Evolutionary conservation across 768 basidiomycete genomes (phyloP), one percentile per base, ranked within the genome.

Genomic region (Porphyrellus cyaneotinctus): DNA sequence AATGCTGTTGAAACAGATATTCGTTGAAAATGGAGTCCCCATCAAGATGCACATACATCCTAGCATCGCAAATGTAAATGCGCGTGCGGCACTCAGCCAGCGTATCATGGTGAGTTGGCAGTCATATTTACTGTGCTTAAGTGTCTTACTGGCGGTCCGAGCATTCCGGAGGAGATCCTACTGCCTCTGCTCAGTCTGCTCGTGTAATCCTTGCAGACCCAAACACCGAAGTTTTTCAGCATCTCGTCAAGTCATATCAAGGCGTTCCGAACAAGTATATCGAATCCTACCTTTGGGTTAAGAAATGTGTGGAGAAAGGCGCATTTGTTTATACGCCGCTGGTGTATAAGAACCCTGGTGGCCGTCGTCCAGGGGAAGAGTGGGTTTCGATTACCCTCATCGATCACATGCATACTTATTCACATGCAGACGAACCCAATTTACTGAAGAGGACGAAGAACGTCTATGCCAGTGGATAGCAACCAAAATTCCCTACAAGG

Each of bases 281-380:
- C 43, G 89, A 91, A 58, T 87, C 87, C 11, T 85, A 86, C 62
- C 70, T 87, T 18, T 91, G 89, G 89, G 85, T 91, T 45, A 88
- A 88, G 71, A 87, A 85, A 61, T 91, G 88, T 53, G 81, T 90
- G 45, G 87, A 88, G 60, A 83, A 77, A 54, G 80, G 84, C 2
- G 61, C 76, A 8, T 72, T 88, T 22, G 67, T 78, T 37, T 90
- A 83, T 58, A 90, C 88, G 1, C 88, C 87, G 0, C 70, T 88
- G 32, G 82, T 89, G 2, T 90, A 88, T 69, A 90, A 90, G 68
- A 91, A 91, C 58, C 87, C 87, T 9, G 89, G 89, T 14, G 89
- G 89, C 5, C 75, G 89, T 52, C 79, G 87, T 32, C 79, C 88
- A 23, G 89, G 88, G 39, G 87, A 89, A 77, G 88, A 89, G 89